A percentile compares a stretch with the other conserved stretches of the same genome.
phyloP scores from a whole-genome alignment of 2,329 filamentous ascomycete genomes.

The Colletotrichum echinochloae region DNA sequence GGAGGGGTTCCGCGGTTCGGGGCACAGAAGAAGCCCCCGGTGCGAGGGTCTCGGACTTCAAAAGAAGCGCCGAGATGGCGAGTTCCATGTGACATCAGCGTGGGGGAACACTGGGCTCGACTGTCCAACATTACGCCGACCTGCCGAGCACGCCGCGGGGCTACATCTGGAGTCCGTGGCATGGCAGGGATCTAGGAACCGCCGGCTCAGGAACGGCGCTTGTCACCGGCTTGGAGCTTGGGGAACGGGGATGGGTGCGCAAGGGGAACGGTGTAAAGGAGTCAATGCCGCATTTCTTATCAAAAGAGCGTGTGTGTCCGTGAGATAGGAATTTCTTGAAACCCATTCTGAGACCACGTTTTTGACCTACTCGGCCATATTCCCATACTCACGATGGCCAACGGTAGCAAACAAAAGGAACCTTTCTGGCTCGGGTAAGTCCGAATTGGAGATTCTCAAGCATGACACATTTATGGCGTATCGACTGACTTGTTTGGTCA shows the following conservation, averaged over 20 bases:
- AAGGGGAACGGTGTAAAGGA: neutral
- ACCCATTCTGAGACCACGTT: neutral
- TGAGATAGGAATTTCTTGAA: neutral
- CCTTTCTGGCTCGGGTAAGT: constrained; percentile 60
- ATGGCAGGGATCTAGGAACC: neutral
- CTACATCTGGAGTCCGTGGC: constrained; percentile 32
- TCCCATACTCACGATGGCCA: constrained; percentile 17
- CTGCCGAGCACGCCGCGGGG: constrained; percentile 25
- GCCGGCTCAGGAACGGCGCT: constrained; percentile 11
- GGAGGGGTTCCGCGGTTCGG: constrained; percentile 31
- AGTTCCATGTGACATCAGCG: constrained; percentile 35
- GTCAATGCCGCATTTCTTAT: constrained; percentile 17
- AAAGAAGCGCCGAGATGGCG: constrained; percentile 23
- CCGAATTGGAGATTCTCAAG: constrained; percentile 1
- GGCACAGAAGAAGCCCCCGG: constrained; percentile 28
- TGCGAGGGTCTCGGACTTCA: neutral
- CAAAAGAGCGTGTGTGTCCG: constrained; percentile 29
- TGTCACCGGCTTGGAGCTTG: neutral
- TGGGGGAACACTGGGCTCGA: constrained; percentile 3
- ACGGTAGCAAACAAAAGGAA: constrained; percentile 50
- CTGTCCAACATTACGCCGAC: constrained; percentile 29
- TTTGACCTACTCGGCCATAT: neutral
- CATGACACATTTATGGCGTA: fast-evolving
- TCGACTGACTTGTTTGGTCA: constrained; percentile 7
- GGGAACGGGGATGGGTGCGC: neutral